A percentile compares a stretch with the other conserved stretches of the same genome.
phyloP scores from a whole-genome alignment of 2,329 filamentous ascomycete species.

The Davidsoniella eucalypti region DNA sequence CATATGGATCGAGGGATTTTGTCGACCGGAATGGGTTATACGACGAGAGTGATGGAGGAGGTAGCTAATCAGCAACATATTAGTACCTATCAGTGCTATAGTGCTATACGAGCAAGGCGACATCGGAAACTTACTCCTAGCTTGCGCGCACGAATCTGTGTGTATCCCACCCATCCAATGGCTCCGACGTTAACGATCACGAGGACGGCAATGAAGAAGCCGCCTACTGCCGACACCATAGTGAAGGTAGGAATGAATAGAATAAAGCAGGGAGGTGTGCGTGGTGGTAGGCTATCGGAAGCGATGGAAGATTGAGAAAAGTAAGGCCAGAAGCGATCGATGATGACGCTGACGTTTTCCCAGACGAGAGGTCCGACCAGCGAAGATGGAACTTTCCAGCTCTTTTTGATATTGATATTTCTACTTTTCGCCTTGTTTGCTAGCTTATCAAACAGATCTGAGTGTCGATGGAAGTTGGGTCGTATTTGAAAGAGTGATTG shows the following conservation, averaged over 20 bases:
- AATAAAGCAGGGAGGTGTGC: no score
- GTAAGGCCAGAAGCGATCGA: no score
- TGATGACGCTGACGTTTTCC: no score
- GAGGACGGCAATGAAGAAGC: constrained; percentile 58
- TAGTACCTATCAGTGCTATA: neutral
- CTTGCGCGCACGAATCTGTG: constrained; percentile 54
- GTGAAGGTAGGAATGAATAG: neutral
- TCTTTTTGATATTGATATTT: no score
- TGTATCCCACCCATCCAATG: constrained; percentile 52
- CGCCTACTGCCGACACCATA: constrained; percentile 24
- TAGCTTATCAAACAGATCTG: no score
- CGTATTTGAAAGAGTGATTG: no score
- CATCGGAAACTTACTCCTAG: constrained; percentile 41
- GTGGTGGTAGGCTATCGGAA: no score
- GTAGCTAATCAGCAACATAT: constrained; percentile 32
- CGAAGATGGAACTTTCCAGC: no score
- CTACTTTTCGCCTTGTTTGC: no score
- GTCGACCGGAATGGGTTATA: constrained; percentile 54
- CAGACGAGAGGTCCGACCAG: no score
- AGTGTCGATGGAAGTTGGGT: no score
- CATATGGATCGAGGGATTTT: constrained; percentile 30
- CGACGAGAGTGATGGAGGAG: constrained; percentile 48
- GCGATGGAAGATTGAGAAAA: no score
- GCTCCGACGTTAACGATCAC: constrained; percentile 40
- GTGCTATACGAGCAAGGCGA: neutral